A percentile compares a stretch with the other conserved stretches of the same genome.
phyloP scores from a whole-genome alignment of 2,329 filamentous ascomycete species.

The Calonectria multiphialidica region DNA sequence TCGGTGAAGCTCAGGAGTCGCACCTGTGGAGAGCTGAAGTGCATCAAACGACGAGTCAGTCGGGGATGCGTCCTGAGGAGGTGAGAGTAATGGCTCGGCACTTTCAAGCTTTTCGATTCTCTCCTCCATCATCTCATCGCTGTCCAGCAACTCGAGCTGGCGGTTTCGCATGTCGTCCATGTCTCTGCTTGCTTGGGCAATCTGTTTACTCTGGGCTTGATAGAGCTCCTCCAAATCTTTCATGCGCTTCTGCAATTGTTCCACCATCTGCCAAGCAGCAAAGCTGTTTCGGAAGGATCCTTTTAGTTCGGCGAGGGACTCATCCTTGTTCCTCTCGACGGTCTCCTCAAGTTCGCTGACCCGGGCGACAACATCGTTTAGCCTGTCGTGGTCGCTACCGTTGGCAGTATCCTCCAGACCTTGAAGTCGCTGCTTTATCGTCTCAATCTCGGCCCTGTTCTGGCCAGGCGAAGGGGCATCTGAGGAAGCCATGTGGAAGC shows the following conservation, averaged over 20 bases:
- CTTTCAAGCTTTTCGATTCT: constrained; percentile 62
- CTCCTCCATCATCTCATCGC: constrained; percentile 66
- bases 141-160: constrained; percentile 63
- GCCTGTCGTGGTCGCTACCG: constrained; percentile 50
- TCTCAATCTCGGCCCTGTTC: constrained; percentile 54
- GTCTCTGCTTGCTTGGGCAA: constrained; percentile 55
- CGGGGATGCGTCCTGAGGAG: constrained; percentile 35
- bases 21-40: constrained; percentile 33
- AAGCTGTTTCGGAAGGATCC: constrained; percentile 67
- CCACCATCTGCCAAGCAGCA: constrained; percentile 65
- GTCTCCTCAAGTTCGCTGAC: constrained; percentile 66
- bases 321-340: constrained; percentile 64
- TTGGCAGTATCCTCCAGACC: constrained; percentile 49
- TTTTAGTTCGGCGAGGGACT: constrained; percentile 65
- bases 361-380: constrained; percentile 56
- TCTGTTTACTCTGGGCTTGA: constrained; percentile 54
- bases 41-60: constrained; percentile 19
- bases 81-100: constrained; percentile 37
- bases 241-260: constrained; percentile 56
- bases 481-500: constrained; percentile 66
- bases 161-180: constrained; percentile 61
- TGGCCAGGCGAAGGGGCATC: constrained; percentile 62
- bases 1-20: constrained; percentile 17
- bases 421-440: constrained; percentile 42
- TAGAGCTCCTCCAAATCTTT: constrained; percentile 51